Conservation (phyloP, 2,329 filamentous ascomycete species). For the Ophiostoma sp. region DNA sequence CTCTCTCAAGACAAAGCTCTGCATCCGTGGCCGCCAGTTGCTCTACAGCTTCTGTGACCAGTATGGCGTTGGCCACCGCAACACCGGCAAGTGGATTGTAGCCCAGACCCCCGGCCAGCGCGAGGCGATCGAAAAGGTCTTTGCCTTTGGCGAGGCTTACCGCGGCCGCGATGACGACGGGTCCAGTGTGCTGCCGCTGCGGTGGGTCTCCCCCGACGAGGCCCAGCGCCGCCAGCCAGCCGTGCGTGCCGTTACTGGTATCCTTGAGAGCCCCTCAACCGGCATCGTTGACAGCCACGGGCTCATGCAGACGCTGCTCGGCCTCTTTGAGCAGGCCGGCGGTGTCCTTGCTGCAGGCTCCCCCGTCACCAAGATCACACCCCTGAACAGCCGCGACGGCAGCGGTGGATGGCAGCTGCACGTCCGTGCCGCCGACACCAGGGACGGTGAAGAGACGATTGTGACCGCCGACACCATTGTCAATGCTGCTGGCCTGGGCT, state of each 20-base stretch:
- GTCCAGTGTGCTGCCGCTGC: conserved; percentile 51
- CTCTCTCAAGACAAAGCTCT: conserved; percentile 77
- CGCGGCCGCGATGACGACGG: conserved; percentile 29
- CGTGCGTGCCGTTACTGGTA: conserved; percentile 64
- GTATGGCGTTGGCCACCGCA: conserved; percentile 62
- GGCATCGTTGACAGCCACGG: conserved; percentile 87
- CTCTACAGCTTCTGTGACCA: conserved; percentile 72
- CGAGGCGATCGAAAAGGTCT: conserved; percentile 51
- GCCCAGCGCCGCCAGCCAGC: conserved; percentile 63
- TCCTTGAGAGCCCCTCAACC: conserved; percentile 78
- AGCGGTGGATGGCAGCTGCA: conserved; percentile 63
- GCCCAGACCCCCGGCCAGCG: conserved; percentile 72
- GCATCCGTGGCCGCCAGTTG: conserved; percentile 67
- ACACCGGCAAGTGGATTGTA: conserved; percentile 90
- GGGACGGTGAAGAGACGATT: conserved; percentile 33
- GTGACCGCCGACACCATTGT: conserved; percentile 73
- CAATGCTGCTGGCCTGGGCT: conserved; percentile 79
- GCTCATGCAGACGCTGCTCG: conserved; percentile 75
- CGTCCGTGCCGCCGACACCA: conserved; percentile 32
- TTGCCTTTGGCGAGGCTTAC: conserved; percentile 39
- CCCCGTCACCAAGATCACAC: conserved; percentile 55
- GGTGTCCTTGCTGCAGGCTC: conserved; percentile 69
- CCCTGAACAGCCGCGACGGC: conserved; percentile 40
- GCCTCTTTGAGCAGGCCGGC: conserved; percentile 68
- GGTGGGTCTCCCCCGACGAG: conserved; percentile 61